Base-by-base conservation (phyloP, 2,329 filamentous ascomycete genomes). In the Lomentospora prolificans region DNA sequence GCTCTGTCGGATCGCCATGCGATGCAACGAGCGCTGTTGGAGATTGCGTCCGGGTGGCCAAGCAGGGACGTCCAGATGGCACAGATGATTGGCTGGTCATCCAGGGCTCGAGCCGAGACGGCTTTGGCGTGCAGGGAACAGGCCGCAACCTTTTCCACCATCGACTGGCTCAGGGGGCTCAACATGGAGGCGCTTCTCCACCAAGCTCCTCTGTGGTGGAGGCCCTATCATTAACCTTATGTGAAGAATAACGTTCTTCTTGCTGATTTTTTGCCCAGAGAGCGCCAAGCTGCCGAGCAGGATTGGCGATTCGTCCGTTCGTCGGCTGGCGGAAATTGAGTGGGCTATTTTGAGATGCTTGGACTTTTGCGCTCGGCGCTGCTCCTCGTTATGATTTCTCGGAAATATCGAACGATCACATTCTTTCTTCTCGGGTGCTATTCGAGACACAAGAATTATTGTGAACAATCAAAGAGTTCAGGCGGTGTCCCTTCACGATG, bases 1-100 rank as follows among this genome's bases (percentile, higher is more conserved):
- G 17, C 19, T n/a, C 19, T 51, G 53, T 55, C 44, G 41, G 53
- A 55, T 55, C 44, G 53, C 22, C 53, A 50, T 50, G 53, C 30
- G 46, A 55, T 55, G 53, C 24, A 55, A 55, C 53, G 36, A 27
- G 25, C 41, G 19, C 19, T 28, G 53, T 55, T 51, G 44, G 53
- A 55, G 53, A 50, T 39, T 10, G n/a, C 22, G 53, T 22, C 53
- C 27, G 12, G 46, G 27, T 36, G 5, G 25, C 14, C 39, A 19
- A 14, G 8, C 53, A 51, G 50, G 50, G 50, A 52, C 17, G 6
- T 10, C n/a, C 25, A 3, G 7, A 8, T 9, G 14, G 27, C 25
- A n/a, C 14, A 25, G n/a, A 19, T 27, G 44, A 55, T 55, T 55
- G 53, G 53, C 31, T 19, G n/a, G 14, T 19, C 28, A 12, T 30